These are phyloP conservation scores for Hyphopichia wangnamkhiaoensis DNA, from an alignment of 1,139 yeast genomes.

Conservation along the genomic window DNA sequence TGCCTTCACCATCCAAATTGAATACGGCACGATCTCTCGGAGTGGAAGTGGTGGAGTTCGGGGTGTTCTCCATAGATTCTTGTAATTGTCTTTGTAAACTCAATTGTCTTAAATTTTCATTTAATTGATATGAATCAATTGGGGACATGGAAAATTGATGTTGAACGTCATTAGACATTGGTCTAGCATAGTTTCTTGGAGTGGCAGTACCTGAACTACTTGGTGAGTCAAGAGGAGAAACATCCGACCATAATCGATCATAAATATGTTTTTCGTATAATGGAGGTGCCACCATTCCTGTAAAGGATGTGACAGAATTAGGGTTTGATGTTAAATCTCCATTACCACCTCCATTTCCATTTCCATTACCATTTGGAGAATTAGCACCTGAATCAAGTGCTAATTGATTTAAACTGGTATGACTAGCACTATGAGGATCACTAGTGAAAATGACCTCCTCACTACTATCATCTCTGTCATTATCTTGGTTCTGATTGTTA, in stretches of 20 bases:
- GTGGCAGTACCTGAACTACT: constrained; percentile 52
- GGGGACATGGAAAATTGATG: constrained; percentile 43
- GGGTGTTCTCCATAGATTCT: constrained; percentile 16
- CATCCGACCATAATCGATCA: constrained; percentile 80
- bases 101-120: constrained; percentile 55
- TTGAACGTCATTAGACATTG: constrained; percentile 23
- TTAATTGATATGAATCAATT: constrained; percentile 43
- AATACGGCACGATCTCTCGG: constrained; percentile 40
- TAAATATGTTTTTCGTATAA: constrained; percentile 81
- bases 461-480: constrained; percentile 13
- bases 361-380: constrained; percentile 8
- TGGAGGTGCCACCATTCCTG: constrained; percentile 80
- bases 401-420: constrained; percentile 30
- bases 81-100: constrained; percentile 51
- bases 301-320: constrained; percentile 35
- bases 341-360: too few relatives aligned
- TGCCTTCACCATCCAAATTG: constrained; percentile 40
- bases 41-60: neutral
- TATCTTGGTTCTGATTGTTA: constrained; percentile 1
- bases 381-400: constrained; percentile 12
- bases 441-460: constrained; percentile 37
- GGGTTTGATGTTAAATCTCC: constrained; percentile 23
- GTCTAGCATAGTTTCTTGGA: constrained; percentile 28
- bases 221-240: constrained; percentile 61
- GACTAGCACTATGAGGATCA: constrained; percentile 26